Percentiles rank a stretch among this genome's conserved stretches.
Evolutionary conservation across 176 grass and related monocot species (phyloP).

Genomic region (Musa acuminata): DNA sequence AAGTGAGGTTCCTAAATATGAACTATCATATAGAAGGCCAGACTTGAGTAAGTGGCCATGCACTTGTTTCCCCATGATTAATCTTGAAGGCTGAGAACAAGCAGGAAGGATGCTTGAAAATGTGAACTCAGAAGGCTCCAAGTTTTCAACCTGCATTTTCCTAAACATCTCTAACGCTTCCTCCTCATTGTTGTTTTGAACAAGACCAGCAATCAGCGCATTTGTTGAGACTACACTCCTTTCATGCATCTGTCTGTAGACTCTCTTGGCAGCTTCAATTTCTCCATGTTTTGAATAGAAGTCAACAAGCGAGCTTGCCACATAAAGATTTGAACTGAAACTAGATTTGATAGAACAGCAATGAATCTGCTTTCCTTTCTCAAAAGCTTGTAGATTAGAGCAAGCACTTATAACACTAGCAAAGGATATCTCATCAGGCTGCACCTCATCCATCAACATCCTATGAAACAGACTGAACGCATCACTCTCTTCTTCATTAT

Average conservation of each 20-base stretch:
- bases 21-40: slow-evolving; percentile 43
- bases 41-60: slow-evolving; percentile 47
- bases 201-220: slow-evolving; percentile 47
- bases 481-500: slow-evolving; percentile 35
- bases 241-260: slow-evolving; percentile 36
- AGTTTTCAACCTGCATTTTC: slow-evolving; percentile 34
- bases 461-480: slow-evolving; percentile 38
- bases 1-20: slow-evolving; percentile 35
- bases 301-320: slow-evolving; percentile 54
- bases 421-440: slow-evolving; percentile 52
- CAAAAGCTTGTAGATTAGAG: slow-evolving; percentile 38
- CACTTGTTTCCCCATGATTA: slow-evolving; percentile 37
- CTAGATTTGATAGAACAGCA: slow-evolving; percentile 35
- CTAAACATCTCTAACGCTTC: slow-evolving; percentile 41
- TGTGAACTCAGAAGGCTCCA: slow-evolving; percentile 40
- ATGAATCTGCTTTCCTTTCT: slow-evolving; percentile 60
- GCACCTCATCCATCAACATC: slow-evolving; percentile 28
- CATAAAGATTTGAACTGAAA: slow-evolving; percentile 37
- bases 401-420: slow-evolving; percentile 48
- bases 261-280: slow-evolving; percentile 41
- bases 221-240: slow-evolving; percentile 48
- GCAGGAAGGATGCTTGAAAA: slow-evolving; percentile 59
- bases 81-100: slow-evolving; percentile 27
- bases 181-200: slow-evolving; percentile 44
- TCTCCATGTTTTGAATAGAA: slow-evolving; percentile 56